Evolutionary conservation across 495 filamentous ascomycete genomes (phyloP).

Genomic region (Monascus purpureus): DNA sequence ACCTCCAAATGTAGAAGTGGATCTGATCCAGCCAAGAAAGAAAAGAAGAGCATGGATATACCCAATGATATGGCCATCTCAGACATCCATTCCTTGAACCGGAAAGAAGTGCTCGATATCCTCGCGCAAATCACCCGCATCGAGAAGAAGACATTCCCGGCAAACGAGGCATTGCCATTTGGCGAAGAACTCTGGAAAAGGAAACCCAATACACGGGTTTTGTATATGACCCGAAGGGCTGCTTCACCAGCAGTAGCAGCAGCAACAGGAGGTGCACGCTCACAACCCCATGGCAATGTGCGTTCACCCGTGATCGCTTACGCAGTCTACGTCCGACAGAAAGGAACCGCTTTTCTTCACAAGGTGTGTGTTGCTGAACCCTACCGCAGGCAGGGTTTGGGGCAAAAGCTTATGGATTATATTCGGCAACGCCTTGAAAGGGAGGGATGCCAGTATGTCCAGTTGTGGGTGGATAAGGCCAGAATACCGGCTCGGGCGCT

Average conservation of each 20-base stretch:
- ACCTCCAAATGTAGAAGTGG: no score
- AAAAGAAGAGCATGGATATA: slow-evolving; percentile 20
- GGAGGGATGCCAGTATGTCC: slow-evolving; percentile 39
- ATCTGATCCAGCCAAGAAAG: no score
- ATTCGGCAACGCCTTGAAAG: slow-evolving; percentile 32
- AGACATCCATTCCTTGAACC: slow-evolving; percentile 31
- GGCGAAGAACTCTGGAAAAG: slow-evolving; percentile 34
- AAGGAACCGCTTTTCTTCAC: slow-evolving; percentile 38
- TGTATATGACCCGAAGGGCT: slow-evolving; percentile 24
- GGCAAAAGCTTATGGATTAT: slow-evolving; percentile 32
- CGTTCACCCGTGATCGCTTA: slow-evolving; percentile 30
- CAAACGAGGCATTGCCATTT: slow-evolving; percentile 42
- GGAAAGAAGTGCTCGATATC: slow-evolving; percentile 23
- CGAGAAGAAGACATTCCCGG: slow-evolving; percentile 45
- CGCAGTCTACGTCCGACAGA: slow-evolving; percentile 39
- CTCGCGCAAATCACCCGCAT: slow-evolving; percentile 29
- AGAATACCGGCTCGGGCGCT: slow-evolving; percentile 34
- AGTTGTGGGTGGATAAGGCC: slow-evolving; percentile 47
- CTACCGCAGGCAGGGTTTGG: slow-evolving; percentile 40
- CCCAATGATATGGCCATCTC: slow-evolving; percentile 17
- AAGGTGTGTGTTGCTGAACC: slow-evolving; percentile 42
- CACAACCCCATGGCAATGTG: slow-evolving; percentile 1
- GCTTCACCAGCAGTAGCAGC: slow-evolving; percentile 19
- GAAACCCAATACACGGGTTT: slow-evolving; percentile 41
- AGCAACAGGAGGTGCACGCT: slow-evolving; percentile 40